phyloP scores from a whole-genome alignment of 345 rosid species.

The Stellera chamaejasme region DNA sequence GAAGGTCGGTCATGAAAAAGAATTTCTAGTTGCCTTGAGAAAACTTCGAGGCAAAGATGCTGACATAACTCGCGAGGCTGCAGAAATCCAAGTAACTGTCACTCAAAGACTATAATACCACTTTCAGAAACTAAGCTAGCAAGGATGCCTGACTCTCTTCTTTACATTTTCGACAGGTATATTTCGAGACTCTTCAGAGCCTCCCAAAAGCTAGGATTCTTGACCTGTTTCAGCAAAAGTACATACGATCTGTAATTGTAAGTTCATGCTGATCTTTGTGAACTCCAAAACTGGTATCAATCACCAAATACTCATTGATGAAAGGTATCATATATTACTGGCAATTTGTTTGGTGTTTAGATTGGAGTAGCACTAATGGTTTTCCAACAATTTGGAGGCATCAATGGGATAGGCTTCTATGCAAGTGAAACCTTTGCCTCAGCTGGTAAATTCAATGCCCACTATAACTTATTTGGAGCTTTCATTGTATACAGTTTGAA shows the following conservation, averaged over 20 bases:
- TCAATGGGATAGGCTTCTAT: slow-evolving; percentile 77
- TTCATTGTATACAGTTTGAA: not conserved
- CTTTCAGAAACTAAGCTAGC: not conserved
- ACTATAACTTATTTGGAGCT: not conserved
- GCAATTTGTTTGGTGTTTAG: slow-evolving; percentile 25
- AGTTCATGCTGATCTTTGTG: slow-evolving; percentile 16
- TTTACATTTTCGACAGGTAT: slow-evolving; percentile 23
- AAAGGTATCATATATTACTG: not conserved
- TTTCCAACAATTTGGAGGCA: slow-evolving; percentile 79
- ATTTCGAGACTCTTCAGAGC: slow-evolving; percentile 41
- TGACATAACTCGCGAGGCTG: slow-evolving; percentile 60
- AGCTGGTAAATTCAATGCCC: slow-evolving; percentile 46
- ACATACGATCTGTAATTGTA: slow-evolving; percentile 59
- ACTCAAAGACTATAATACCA: not conserved
- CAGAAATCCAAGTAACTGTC: slow-evolving; percentile 50
- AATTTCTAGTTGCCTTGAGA: slow-evolving; percentile 53
- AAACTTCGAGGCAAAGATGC: slow-evolving; percentile 63
- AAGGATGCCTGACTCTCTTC: slow-evolving; percentile 1
- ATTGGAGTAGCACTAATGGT: slow-evolving; percentile 84
- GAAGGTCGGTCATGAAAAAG: slow-evolving; percentile 53
- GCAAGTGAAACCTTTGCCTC: slow-evolving; percentile 79
- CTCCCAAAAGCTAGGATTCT: slow-evolving; percentile 56
- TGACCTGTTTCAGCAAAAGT: slow-evolving; percentile 56
- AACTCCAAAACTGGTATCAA: no score
- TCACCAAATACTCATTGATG: not conserved